Evolutionary conservation across 306 rosid genomes (phyloP).

Genomic region (Hippophae gyantsensis): DNA sequence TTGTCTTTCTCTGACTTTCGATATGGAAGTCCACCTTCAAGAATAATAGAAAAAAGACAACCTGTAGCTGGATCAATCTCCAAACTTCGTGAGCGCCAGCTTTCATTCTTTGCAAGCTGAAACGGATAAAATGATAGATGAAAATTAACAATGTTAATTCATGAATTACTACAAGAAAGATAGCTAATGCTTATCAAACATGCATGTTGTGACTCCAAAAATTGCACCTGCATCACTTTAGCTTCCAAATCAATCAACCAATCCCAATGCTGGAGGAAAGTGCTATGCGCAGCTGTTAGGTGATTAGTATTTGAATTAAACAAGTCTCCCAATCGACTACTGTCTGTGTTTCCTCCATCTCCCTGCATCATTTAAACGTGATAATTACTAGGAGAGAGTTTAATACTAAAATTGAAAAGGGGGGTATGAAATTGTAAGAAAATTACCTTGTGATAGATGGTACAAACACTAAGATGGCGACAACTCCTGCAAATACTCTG

Average conservation of each 20-base stretch:
- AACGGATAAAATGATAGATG: conserved; percentile 7
- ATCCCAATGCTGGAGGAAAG: conserved; percentile 77
- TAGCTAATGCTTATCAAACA: conserved; percentile 1
- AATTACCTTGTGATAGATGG: conserved; percentile 81
- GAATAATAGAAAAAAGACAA: conserved; percentile 62
- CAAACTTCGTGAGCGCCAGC: conserved; percentile 48
- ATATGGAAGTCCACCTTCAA: conserved; percentile 44
- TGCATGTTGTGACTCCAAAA: conserved; percentile 17
- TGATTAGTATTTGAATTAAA: conserved; percentile 57
- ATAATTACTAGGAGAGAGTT: background rate
- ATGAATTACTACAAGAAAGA: conserved; percentile 8
- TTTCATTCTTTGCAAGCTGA: conserved; percentile 60
- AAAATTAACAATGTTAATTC: conserved; percentile 1
- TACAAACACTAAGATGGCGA: conserved; percentile 83
- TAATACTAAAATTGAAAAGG: conserved; percentile 10
- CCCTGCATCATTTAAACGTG: conserved; percentile 38
- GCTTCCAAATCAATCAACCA: conserved; percentile 86
- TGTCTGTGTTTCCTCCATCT: conserved; percentile 56
- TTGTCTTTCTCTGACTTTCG: conserved; percentile 38
- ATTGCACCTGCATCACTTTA: conserved; percentile 60
- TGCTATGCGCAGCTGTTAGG: conserved; percentile 46
- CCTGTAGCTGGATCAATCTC: conserved; percentile 29
- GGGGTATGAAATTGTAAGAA: background rate
- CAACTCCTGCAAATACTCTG: conserved; percentile 69
- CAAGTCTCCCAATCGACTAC: conserved; percentile 64